phyloP scores from a whole-genome alignment of 176 grass and related monocot genomes.

The Aegilops sharonensis region DNA sequence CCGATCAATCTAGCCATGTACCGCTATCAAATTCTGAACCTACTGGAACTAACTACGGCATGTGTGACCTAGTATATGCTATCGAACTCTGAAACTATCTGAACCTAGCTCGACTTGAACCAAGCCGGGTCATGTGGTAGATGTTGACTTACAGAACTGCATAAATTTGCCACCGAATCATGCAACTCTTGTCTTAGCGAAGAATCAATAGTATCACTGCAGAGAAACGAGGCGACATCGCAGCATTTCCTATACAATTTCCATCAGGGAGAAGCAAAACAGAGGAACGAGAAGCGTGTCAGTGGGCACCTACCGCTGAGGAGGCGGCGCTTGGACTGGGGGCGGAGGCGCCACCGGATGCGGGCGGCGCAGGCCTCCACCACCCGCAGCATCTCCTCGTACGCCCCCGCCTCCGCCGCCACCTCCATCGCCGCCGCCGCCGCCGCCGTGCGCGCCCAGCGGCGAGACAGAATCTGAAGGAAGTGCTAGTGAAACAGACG shows the following conservation, averaged over 20 bases:
- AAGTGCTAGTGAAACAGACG: not conserved
- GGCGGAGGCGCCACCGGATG: conserved; percentile 54
- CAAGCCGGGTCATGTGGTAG: not conserved
- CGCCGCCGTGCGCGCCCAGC: not conserved
- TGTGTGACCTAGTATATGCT: not conserved
- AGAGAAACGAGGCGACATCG: not conserved
- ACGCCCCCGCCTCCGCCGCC: conserved; percentile 19
- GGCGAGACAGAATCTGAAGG: not conserved
- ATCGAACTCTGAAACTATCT: not conserved
- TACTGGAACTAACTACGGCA: not conserved
- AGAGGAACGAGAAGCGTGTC: not conserved
- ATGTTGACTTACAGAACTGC: not conserved
- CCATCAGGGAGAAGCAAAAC: not conserved
- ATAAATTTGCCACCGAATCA: not conserved
- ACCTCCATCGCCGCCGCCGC: conserved; percentile 1
- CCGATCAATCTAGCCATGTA: not conserved
- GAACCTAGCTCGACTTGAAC: not conserved
- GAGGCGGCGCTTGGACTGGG: conserved; percentile 54
- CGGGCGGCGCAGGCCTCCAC: conserved; percentile 32
- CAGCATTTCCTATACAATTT: not conserved
- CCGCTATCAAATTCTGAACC: not conserved
- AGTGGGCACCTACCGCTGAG: conserved; percentile 41
- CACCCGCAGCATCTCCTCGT: conserved; percentile 52
- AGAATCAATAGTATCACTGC: not conserved
- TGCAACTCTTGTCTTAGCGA: not conserved